Evolutionary conservation across 345 rosid genomes (phyloP).

Genomic region (Rubroshorea leprosula): DNA sequence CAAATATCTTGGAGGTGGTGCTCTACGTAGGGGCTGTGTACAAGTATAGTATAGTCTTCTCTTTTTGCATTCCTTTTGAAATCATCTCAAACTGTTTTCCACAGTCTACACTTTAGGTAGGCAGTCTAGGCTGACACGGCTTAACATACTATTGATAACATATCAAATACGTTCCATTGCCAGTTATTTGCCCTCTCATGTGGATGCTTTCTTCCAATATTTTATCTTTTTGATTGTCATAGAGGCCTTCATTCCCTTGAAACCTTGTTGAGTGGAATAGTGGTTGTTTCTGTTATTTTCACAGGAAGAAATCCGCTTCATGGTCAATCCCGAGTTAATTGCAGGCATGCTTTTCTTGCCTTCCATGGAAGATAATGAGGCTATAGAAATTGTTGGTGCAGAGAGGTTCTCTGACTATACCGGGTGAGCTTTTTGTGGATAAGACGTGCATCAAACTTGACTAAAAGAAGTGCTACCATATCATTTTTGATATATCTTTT

Average conservation of each 20-base stretch:
- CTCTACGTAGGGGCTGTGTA: slow-evolving; percentile 78
- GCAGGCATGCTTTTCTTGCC: slow-evolving; percentile 94
- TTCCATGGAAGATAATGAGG: slow-evolving; percentile 80
- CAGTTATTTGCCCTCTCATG: background rate
- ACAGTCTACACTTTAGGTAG: background rate
- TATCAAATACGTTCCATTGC: background rate
- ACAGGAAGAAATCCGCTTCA: slow-evolving; percentile 96
- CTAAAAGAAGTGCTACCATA: background rate
- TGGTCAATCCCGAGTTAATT: slow-evolving; percentile 90
- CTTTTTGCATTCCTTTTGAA: background rate
- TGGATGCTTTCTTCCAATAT: background rate
- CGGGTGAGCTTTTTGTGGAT: slow-evolving; percentile 55
- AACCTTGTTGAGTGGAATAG: background rate
- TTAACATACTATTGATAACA: background rate
- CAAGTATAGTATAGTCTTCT: slow-evolving; percentile 42
- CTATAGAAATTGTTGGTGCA: slow-evolving; percentile 78
- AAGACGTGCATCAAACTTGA: slow-evolving; percentile 1
- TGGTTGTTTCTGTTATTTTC: background rate
- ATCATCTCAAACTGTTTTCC: background rate
- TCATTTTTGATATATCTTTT: background rate
- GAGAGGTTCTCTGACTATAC: slow-evolving; percentile 80
- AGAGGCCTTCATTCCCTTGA: background rate
- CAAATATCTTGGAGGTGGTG: slow-evolving; percentile 86
- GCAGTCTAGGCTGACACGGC: background rate
- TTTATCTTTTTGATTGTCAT: background rate